Conservation (phyloP, 768 basidiomycete genomes). For the Leucogyrophana mollusca region DNA sequence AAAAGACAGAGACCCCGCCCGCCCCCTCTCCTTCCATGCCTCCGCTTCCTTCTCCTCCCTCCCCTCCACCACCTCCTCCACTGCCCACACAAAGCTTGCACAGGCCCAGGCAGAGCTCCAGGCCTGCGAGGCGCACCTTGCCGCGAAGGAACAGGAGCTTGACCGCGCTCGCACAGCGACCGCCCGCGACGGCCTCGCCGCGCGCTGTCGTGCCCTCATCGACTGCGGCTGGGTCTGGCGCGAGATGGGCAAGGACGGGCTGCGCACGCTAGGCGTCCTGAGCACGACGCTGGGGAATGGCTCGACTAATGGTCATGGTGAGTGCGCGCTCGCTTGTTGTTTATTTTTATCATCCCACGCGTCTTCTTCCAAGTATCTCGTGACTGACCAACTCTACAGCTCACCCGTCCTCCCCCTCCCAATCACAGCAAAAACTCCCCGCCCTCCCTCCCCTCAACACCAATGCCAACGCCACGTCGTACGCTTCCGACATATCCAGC, state of each 20-base stretch:
- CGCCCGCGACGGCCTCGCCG: constrained; percentile 59
- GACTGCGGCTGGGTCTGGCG: constrained; percentile 70
- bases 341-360: not conserved
- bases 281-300: not conserved
- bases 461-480: constrained; percentile 22
- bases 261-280: constrained; percentile 30
- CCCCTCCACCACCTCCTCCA: constrained; percentile 23
- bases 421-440: constrained; percentile 7
- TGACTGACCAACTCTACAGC: too few species aligned
- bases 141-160: constrained; percentile 66
- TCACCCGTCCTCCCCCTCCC: constrained; percentile 3
- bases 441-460: constrained; percentile 8
- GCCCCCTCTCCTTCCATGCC: constrained; percentile 19
- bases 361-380: too few species aligned
- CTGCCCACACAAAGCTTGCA: constrained; percentile 45
- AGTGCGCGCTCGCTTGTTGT: too few species aligned
- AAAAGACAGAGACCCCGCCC: constrained; percentile 38
- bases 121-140: constrained; percentile 77
- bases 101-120: constrained; percentile 76
- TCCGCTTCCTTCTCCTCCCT: constrained; percentile 47
- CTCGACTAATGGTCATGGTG: constrained; percentile 1
- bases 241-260: constrained; percentile 63
- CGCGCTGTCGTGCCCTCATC: constrained; percentile 62
- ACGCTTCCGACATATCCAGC: constrained; percentile 57
- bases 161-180: constrained; percentile 49